These are phyloP conservation scores for Schoenoplectus triqueter DNA, from an alignment of 202 grass and related monocot species.

Conservation along the genomic window DNA sequence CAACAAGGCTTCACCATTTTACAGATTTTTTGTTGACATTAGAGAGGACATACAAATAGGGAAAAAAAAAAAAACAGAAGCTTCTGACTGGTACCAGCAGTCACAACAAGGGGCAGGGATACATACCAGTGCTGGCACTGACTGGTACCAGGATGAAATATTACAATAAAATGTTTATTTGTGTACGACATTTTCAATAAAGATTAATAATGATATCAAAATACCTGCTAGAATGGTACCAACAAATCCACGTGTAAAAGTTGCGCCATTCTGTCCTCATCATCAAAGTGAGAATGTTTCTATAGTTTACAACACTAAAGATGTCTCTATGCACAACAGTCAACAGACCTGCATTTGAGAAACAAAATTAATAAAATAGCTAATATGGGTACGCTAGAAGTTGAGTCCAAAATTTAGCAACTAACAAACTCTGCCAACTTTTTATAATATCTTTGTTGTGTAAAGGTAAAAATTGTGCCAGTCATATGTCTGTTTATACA, in stretches of 20 bases:
- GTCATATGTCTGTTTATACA: slow-evolving; percentile 13
- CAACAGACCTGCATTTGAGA: slow-evolving; percentile 57
- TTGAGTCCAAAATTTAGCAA: no score
- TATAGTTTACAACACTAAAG: slow-evolving; percentile 65
- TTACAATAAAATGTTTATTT: neutral
- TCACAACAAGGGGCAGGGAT: no score
- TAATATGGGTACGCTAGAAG: neutral
- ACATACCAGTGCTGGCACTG: no score
- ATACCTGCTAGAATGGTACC: slow-evolving; percentile 67
- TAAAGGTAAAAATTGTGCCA: neutral
- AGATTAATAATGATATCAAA: slow-evolving; percentile 9
- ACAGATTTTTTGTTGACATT: no score
- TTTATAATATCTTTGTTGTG: neutral
- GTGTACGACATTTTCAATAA: slow-evolving; percentile 17
- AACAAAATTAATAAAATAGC: neutral
- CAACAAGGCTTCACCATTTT: no score
- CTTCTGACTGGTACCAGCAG: no score
- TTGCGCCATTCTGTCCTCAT: slow-evolving; percentile 81
- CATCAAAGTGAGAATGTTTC: slow-evolving; percentile 70
- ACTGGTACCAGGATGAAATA: no score
- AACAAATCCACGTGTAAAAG: slow-evolving; percentile 70
- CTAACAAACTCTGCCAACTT: slow-evolving; percentile 5
- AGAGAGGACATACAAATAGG: no score
- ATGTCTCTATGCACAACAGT: slow-evolving; percentile 69
- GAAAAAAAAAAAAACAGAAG: no score